Conservation (phyloP, 768 basidiomycete species). For the Tulasnella sp. region DNA sequence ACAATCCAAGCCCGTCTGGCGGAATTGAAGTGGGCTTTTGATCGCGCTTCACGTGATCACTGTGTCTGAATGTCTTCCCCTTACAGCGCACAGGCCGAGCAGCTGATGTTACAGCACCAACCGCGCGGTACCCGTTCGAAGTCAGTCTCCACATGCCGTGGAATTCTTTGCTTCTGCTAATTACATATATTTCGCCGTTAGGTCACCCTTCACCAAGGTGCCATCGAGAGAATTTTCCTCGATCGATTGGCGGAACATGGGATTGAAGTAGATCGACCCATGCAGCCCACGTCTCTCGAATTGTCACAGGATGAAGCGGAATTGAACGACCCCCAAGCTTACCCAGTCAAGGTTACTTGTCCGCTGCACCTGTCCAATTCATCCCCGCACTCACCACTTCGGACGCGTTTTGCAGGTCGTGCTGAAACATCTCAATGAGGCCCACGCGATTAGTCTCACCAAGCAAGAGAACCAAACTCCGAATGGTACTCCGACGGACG, state of each 20-base stretch:
- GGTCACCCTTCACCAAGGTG: constrained; percentile 32
- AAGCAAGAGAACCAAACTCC: not conserved
- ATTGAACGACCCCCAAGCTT: constrained; percentile 20
- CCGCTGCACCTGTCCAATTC: not conserved
- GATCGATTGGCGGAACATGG: constrained; percentile 16
- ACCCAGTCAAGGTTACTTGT: constrained; percentile 20
- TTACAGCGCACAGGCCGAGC: constrained; percentile 49
- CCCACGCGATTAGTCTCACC: not conserved
- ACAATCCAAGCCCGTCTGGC: constrained; percentile 48
- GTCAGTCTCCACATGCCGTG: constrained; percentile 24
- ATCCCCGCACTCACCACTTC: not conserved
- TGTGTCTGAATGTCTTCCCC: not conserved
- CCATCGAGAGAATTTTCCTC: constrained; percentile 21
- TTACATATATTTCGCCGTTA: not conserved
- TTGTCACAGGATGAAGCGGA: constrained; percentile 22
- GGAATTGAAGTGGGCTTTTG: constrained; percentile 39
- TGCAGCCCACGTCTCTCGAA: constrained; percentile 22
- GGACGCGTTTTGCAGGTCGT: constrained; percentile 4
- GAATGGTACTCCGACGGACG: not conserved
- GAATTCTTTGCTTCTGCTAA: not conserved
- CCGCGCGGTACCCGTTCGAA: constrained; percentile 61
- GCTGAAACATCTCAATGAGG: constrained; percentile 21
- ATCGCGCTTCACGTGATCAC: not conserved
- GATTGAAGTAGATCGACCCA: constrained; percentile 23
- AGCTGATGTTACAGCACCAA: constrained; percentile 47